Conservation (phyloP, 805 yeast species). For the Metschnikowia amazonensis region DNA sequence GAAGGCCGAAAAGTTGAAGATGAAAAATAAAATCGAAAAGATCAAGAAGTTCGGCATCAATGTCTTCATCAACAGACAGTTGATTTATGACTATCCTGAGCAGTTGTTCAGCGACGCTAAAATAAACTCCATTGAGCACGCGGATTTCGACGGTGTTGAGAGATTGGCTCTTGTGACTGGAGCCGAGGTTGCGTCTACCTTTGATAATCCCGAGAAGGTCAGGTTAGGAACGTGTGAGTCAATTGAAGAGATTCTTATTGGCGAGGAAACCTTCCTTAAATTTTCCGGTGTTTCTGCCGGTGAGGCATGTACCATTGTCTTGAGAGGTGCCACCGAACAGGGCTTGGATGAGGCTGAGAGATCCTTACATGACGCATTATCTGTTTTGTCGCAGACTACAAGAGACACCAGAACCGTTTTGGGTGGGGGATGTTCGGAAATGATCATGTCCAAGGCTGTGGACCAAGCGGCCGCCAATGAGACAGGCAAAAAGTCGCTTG, state of each 20-base stretch:
- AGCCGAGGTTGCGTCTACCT: constrained; percentile 96
- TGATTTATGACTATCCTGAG: constrained; percentile 97
- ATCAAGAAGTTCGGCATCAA: constrained; percentile 84
- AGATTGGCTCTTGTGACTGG: constrained; percentile 95
- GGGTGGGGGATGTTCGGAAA: constrained; percentile 89
- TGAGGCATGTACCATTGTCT: constrained; percentile 91
- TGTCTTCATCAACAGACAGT: constrained; percentile 91
- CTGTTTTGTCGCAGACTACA: constrained; percentile 93
- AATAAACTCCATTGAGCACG: constrained; percentile 93
- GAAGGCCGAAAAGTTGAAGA: constrained; percentile 89
- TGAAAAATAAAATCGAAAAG: constrained; percentile 84
- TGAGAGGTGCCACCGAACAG: constrained; percentile 57
- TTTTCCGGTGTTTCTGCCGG: constrained; percentile 96
- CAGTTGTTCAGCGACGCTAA: constrained; percentile 84
- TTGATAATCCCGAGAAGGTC: constrained; percentile 85
- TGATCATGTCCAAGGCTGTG: constrained; percentile 95
- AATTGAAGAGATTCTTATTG: constrained; percentile 89
- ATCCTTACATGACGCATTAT: constrained; percentile 86
- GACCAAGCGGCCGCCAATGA: constrained; percentile 89
- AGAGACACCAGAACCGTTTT: constrained; percentile 85
- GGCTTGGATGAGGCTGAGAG: constrained; percentile 47
- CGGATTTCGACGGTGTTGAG: constrained; percentile 97
- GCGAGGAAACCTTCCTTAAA: constrained; percentile 85
- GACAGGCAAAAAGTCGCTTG: constrained; percentile 89
- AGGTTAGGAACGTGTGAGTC: constrained; percentile 82